These are phyloP conservation scores for Pythium vanterpoolii DNA, from an alignment of 352 stramenopile genomes.

Conservation along the genomic window DNA sequence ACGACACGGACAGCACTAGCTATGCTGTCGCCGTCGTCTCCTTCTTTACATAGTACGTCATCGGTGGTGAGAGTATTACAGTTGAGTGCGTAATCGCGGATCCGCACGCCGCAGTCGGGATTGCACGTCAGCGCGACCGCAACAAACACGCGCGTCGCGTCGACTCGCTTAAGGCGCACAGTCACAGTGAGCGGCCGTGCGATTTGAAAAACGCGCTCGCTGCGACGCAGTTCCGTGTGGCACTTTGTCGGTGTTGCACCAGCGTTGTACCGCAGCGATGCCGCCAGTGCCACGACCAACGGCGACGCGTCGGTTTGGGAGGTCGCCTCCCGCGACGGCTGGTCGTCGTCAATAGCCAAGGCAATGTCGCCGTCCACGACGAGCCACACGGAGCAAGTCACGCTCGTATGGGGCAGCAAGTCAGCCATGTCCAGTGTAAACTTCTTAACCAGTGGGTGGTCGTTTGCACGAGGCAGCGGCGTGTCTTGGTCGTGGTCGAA, in stretches of 20 bases:
- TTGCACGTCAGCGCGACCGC: constrained; percentile 22
- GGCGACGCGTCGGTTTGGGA: background rate
- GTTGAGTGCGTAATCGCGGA: constrained; percentile 17
- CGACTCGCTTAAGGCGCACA: constrained; percentile 12
- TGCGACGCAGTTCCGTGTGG: constrained; percentile 22
- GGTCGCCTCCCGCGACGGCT: background rate
- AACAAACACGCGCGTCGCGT: constrained; percentile 17
- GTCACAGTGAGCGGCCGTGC: constrained; percentile 4
- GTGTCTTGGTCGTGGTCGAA: background rate
- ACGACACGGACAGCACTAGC: background rate
- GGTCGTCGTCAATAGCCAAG: background rate
- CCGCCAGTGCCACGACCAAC: constrained; percentile 7
- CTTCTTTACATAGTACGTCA: background rate
- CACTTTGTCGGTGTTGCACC: background rate
- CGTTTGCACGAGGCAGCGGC: background rate
- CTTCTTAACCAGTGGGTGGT: constrained; percentile 11
- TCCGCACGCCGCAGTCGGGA: constrained; percentile 8
- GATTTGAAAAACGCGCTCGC: constrained; percentile 17
- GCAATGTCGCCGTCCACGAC: constrained; percentile 12
- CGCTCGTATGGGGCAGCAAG: background rate
- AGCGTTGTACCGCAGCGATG: constrained; percentile 22
- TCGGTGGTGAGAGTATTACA: background rate
- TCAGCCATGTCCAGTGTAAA: constrained; percentile 4
- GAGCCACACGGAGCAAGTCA: constrained; percentile 22
- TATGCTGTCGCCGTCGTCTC: background rate